Base-by-base conservation (phyloP, 2,329 filamentous ascomycete genomes). In the Arthroderma sp. region DNA sequence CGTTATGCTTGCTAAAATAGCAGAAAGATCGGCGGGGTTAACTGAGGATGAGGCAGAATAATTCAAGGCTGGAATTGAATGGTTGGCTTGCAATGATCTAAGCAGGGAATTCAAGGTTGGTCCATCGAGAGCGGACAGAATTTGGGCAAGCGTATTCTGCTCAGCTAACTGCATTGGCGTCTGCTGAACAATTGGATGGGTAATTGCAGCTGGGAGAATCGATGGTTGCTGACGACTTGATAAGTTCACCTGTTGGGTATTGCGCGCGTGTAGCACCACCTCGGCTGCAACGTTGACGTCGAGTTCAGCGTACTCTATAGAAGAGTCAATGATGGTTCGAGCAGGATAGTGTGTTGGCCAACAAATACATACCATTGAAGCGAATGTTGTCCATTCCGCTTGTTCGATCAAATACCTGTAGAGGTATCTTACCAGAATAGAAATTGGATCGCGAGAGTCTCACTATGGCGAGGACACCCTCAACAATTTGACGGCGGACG, bases 391-490 rank as follows among this genome's bases (percentile, higher is more conserved):
- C 77, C 11, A 71, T 70, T n/a, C 84, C 85, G 6, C 71, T 74
- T 36, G 78, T 81, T 28, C 87, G 81, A 62, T 94, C 83, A 57
- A 95, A 95, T 4, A 94, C 77, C 54, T 89, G 85, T 3, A 95
- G 68, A 0, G 83, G 77, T 42, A 96, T 82, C 58, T 81, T 87
- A 51, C 80, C 79, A 1, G 74, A 74, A 31, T 72, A 70, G 56
- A 94, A 82, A 22, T 85, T 77, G 38, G 72, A 70, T 42, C 78
- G 70, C 48, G 83, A 80, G 9, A 96, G 73, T 54, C 86, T 81
- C 4, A 85, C 79, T 9, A 95, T 83, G 6, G 83, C 89, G 42
- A 85, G 75, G 1, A 95, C 89, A 11, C 91, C 89, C 61, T 96
- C 88, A 7, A 88, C 68, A 33, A 93, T 84, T 59, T 94, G 86